Conservation (phyloP, 441 rosid genomes). For the Gossypium aridum region DNA sequence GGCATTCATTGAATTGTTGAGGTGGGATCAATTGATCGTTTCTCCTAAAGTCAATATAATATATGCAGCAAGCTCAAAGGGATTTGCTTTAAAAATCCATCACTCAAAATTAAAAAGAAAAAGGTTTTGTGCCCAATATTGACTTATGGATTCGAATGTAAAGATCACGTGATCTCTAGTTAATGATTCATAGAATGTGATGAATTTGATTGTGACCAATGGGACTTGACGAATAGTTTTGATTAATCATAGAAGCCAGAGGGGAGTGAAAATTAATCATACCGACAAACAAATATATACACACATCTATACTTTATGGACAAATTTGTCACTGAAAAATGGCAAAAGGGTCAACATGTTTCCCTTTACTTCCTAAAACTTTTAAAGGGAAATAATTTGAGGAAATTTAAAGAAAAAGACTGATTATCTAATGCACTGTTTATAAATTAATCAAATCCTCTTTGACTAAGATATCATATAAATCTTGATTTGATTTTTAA, state of each 20-base stretch:
- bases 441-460: neutral
- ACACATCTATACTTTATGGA: slow-evolving; percentile 8
- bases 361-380: slow-evolving; percentile 8
- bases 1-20: neutral
- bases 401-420: too few relatives aligned
- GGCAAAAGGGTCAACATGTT: slow-evolving; percentile 26
- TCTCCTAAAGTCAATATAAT: neutral
- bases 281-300: slow-evolving; percentile 16
- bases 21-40: neutral
- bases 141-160: slow-evolving; percentile 1
- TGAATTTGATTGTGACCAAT: slow-evolving; percentile 22
- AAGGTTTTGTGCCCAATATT: slow-evolving; percentile 9
- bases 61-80: neutral
- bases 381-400: neutral
- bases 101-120: neutral
- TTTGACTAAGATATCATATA: neutral
- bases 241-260: slow-evolving; percentile 19
- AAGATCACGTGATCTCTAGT: slow-evolving; percentile 14
- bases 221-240: slow-evolving; percentile 15
- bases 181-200: slow-evolving; percentile 13
- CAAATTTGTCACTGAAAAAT: slow-evolving; percentile 13
- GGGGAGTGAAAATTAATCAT: slow-evolving; percentile 10
- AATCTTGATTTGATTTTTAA: too few relatives aligned
- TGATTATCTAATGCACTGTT: too few relatives aligned
- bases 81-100: slow-evolving; percentile 1